Base-by-base conservation (phyloP, 1,284 basidiomycete species). In the Thecaphora thlaspeos region DNA sequence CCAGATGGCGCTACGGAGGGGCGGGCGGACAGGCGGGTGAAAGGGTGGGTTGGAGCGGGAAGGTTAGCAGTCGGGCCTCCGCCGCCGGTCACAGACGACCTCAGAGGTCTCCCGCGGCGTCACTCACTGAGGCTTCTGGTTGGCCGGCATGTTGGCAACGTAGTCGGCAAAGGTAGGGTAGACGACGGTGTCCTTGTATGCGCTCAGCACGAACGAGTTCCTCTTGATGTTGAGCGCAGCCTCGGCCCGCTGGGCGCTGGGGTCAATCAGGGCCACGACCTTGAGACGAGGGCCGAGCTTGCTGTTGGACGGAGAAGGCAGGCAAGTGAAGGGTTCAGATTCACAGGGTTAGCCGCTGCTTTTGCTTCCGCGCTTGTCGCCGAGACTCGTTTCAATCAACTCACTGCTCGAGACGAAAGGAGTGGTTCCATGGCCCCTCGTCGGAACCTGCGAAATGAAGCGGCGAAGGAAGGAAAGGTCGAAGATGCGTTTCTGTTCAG, bases 221-320 rank as follows among this genome's bases (percentile, higher is more conserved):
- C 91, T 87, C 84, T 98, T 98, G 81, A 89, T 87, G 71, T 86
- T 84, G 53, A 97, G 85, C 28, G 90, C 90, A 14, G 84, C 80
- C 15, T 86, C 83, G 18, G 92, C 91, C 56, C 91, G 90, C 39
- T 89, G 87, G 51, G 85, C 82, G 14, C 86, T 87, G 26, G 95
- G 94, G 79, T 98, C 94, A 73, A 98, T 89, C 53, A 98, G 83
- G 15, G 91, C 94, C 50, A 91, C 86, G 48, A 98, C 91, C 80
- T 95, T 96, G 79, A 98, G 88, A 71, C 94, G 90, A 21, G 87
- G 89, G 42, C 94, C 94, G 57, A 98, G 88, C 82, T 98, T 96
- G 82, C 88, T 93, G 48, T 12, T 11, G 4, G 37, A 3, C 21
- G 7, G 28, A 12, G 21, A 24, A n/a, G 36, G 2, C n/a, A n/a